Evolutionary conservation across 148 eudicot species (phyloP).

Genomic region (Cornus suecica): DNA sequence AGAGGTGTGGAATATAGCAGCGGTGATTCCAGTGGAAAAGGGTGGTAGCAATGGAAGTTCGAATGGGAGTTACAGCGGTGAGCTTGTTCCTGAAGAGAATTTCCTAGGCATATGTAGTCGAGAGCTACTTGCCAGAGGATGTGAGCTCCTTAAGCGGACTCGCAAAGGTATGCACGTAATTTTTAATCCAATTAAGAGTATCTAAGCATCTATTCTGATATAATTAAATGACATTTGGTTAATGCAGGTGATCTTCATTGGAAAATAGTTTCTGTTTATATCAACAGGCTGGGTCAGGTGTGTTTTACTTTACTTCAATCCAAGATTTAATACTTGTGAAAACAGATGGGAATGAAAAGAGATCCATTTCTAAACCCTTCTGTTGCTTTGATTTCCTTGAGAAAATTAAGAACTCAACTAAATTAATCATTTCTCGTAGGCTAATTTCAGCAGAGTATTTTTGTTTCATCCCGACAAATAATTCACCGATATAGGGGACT

Average conservation of each 20-base stretch:
- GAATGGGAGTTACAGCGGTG: constrained; percentile 69
- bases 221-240: neutral
- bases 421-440: neutral
- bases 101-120: constrained; percentile 75
- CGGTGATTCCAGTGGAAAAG: constrained; percentile 80
- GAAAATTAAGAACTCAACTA: neutral
- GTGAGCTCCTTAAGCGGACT: constrained; percentile 83
- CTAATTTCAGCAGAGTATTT: neutral
- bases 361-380: neutral
- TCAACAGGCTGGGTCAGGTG: constrained; percentile 73
- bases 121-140: constrained; percentile 76
- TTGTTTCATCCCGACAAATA: neutral
- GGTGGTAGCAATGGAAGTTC: constrained; percentile 57
- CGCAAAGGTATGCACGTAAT: constrained; percentile 51
- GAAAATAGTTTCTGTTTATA: constrained; percentile 93
- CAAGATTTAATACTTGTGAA: neutral
- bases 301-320: neutral
- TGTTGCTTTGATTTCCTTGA: neutral
- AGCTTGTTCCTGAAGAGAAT: constrained; percentile 71
- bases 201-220: too few relatives aligned
- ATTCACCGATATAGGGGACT: neutral
- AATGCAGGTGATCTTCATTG: constrained; percentile 91
- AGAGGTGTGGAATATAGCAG: constrained; percentile 93
- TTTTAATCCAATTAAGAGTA: too few relatives aligned
- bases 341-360: neutral